phyloP scores from a whole-genome alignment of 805 yeast species.

The Hanseniaspora pseudoguilliermondii region DNA sequence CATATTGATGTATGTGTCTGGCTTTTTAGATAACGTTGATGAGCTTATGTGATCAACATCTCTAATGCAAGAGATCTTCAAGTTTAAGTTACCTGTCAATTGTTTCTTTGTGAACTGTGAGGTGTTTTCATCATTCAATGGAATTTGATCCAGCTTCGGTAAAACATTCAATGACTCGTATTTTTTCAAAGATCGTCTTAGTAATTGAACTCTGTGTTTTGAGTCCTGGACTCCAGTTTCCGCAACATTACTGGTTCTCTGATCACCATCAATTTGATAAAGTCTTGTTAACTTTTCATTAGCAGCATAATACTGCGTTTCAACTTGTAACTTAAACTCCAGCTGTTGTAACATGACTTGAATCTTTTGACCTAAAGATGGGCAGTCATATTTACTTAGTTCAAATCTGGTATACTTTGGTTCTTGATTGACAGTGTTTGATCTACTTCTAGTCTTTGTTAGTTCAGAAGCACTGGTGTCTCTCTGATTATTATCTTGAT shows the following conservation, averaged over 20 bases:
- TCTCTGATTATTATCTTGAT: background rate
- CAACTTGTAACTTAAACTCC: conserved; percentile 87
- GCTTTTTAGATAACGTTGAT: conserved; percentile 61
- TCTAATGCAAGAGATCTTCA: conserved; percentile 63
- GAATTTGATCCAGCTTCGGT: conserved; percentile 17
- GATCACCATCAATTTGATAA: conserved; percentile 85
- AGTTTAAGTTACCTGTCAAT: conserved; percentile 61
- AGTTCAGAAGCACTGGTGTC: conserved; percentile 17
- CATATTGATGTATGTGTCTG: conserved; percentile 64
- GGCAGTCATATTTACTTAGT: conserved; percentile 81
- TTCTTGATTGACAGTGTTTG: conserved; percentile 22
- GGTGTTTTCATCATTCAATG: conserved; percentile 26
- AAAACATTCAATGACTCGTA: conserved; percentile 75
- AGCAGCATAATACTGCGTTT: conserved; percentile 83
- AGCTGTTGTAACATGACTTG: conserved; percentile 91
- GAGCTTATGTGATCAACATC: conserved; percentile 89
- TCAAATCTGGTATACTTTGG: conserved; percentile 54
- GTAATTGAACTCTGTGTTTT: conserved; percentile 68
- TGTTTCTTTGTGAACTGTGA: conserved; percentile 72
- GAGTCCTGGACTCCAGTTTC: conserved; percentile 77
- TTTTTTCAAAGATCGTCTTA: conserved; percentile 71
- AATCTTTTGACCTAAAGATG: conserved; percentile 85
- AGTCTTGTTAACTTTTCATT: conserved; percentile 78
- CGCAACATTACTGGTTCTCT: conserved; percentile 72
- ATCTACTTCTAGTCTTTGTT: conserved; percentile 30